Conservation (phyloP, 805 yeast genomes). For the Metschnikowia lunata region DNA sequence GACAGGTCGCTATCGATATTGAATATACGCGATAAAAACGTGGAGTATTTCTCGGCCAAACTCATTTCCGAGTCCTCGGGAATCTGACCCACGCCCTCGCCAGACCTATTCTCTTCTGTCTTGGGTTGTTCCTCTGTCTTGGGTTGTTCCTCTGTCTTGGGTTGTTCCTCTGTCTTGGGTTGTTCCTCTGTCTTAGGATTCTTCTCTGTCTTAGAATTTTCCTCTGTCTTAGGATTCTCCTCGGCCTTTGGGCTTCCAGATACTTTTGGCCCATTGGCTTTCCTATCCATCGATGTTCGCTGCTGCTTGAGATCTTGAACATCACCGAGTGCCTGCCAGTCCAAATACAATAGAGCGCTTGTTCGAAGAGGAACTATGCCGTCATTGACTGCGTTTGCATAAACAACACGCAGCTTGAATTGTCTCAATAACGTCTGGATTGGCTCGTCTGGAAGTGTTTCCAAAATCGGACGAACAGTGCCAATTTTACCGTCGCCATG, state of each 20-base stretch:
- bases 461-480: constrained; percentile 28
- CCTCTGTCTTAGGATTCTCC: not conserved
- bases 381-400: constrained; percentile 44
- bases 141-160: not conserved
- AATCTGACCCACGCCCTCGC: constrained; percentile 27
- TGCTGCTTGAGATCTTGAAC: constrained; percentile 25
- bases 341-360: constrained; percentile 38
- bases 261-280: not conserved
- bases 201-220: too few species aligned
- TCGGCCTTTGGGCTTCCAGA: not conserved
- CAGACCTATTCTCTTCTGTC: constrained; percentile 3
- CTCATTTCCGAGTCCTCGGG: constrained; percentile 21
- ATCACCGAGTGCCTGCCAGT: constrained; percentile 41
- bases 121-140: not conserved
- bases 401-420: constrained; percentile 34
- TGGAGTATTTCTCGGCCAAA: constrained; percentile 12
- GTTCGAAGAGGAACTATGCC: constrained; percentile 45
- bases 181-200: not conserved
- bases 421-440: constrained; percentile 25
- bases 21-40: constrained; percentile 12
- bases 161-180: not conserved
- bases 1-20: constrained; percentile 10
- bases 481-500: constrained; percentile 8
- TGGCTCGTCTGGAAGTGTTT: constrained; percentile 38
- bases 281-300: constrained; percentile 4